Evolutionary conservation across 768 basidiomycete species (phyloP), one percentile per base, ranked within the genome.

Genomic region (Mrakia gelida): DNA sequence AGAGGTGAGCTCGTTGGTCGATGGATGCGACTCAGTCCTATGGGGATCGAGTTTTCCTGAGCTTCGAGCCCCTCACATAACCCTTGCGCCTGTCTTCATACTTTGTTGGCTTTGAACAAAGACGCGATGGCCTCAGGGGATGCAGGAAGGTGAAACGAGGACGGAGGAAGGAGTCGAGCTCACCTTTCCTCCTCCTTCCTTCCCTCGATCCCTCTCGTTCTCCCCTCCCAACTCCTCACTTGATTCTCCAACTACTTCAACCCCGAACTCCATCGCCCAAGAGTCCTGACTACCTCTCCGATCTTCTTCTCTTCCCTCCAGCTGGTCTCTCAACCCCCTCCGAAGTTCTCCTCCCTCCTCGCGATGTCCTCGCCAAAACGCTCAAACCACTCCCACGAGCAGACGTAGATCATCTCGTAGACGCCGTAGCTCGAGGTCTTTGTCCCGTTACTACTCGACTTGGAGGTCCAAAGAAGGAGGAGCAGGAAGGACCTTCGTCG

Each of bases 1-100:
- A 86, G 65, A 80, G 79, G 43, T 11, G 68, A 74, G 54, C 21
- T 23, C 54, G 54, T 21, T n/a, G 11, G 1, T 59, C 6, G 26
- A 59, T 26, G 26, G 26, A 11, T n/a, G 11, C n/a, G 59, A 28
- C 59, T 59, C 59, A n/a, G 13, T 10, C 13, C 26, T 26, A 8
- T 18, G 3, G 8, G 26, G 9, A 59, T 9, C 28, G 59, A 28
- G 59, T 2, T 2, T 7, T 0, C 13, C 23, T 8, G 54, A 56
- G 21, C 4, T 8, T 56, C 2, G 7, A n/a, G 26, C 16, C 21
- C 21, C 2, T 16, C 54, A 23, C 54, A 5, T 56, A 26, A 16
- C 26, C 9, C 23, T 9, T n/a, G 26, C 11, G 54, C 54, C n/a
- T n/a, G n/a, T 56, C 21, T 45, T 11, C 15, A 45, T 16, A 45